phyloP scores from a whole-genome alignment of 2,329 filamentous ascomycete species.

The Aspergillus ustus region DNA sequence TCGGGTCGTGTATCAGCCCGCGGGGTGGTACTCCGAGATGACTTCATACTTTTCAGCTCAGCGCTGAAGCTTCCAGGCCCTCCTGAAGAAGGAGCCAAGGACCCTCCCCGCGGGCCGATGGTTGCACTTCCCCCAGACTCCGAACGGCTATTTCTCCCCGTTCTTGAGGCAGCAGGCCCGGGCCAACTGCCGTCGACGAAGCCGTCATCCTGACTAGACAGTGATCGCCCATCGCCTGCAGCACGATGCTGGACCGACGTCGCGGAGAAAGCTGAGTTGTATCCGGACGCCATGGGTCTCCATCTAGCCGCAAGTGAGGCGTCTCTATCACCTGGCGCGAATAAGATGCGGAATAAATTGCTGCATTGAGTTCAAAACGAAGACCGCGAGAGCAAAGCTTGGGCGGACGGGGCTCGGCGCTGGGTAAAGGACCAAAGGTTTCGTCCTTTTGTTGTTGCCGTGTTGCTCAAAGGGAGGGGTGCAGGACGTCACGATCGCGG shows the following conservation, averaged over 20 bases:
- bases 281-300: conserved; percentile 52
- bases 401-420: not conserved
- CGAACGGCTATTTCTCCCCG: conserved; percentile 53
- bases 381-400: conserved; percentile 2
- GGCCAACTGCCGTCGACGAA: conserved; percentile 46
- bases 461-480: conserved; percentile 23
- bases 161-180: conserved; percentile 35
- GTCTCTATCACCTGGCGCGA: conserved; percentile 43
- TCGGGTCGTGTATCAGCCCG: conserved; percentile 60
- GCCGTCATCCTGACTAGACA: conserved; percentile 44
- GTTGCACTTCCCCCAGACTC: conserved; percentile 62
- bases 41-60: conserved; percentile 73
- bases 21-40: conserved; percentile 65
- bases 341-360: conserved; percentile 27
- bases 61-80: conserved; percentile 87
- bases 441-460: conserved; percentile 16
- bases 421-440: conserved; percentile 10
- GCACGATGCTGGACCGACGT: conserved; percentile 47
- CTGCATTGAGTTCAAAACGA: conserved; percentile 36
- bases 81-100: conserved; percentile 70
- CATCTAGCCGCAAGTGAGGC: conserved; percentile 43
- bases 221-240: conserved; percentile 42
- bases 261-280: conserved; percentile 47
- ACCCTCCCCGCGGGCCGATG: conserved; percentile 67
- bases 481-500: conserved; percentile 16